phyloP scores from a whole-genome alignment of 495 filamentous ascomycete species.

The Penicillium ochrochloron region DNA sequence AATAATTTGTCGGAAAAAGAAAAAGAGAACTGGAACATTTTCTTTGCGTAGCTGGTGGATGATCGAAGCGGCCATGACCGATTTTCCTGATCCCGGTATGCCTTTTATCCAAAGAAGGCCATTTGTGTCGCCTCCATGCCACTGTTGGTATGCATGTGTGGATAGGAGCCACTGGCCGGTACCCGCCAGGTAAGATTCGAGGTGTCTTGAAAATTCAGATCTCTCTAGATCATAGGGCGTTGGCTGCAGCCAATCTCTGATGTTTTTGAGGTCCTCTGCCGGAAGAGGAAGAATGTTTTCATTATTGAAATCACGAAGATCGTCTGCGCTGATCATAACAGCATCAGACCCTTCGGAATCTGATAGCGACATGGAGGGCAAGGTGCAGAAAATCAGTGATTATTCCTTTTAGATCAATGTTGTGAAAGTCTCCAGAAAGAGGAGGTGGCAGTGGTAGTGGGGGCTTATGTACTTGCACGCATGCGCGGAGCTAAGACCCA shows the following conservation, averaged over 20 bases:
- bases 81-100: slow-evolving; percentile 90
- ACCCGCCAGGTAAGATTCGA: background rate
- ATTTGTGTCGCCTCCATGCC: slow-evolving; percentile 16
- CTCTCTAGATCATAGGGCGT: background rate
- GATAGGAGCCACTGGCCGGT: slow-evolving; percentile 12
- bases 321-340: background rate
- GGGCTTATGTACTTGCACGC: background rate
- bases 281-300: slow-evolving; percentile 1
- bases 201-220: slow-evolving; percentile 1
- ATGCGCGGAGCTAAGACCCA: background rate
- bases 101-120: slow-evolving; percentile 46
- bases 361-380: background rate
- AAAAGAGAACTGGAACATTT: slow-evolving; percentile 47
- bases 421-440: background rate
- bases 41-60: slow-evolving; percentile 13
- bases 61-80: slow-evolving; percentile 70
- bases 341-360: background rate
- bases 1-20: slow-evolving; percentile 62
- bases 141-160: slow-evolving; percentile 21
- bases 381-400: background rate
- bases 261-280: background rate
- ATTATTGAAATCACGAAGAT: background rate
- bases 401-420: background rate
- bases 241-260: slow-evolving; percentile 1
- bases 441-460: background rate